Conservation (phyloP, 768 basidiomycete genomes). For the Termitomyces sp. region DNA sequence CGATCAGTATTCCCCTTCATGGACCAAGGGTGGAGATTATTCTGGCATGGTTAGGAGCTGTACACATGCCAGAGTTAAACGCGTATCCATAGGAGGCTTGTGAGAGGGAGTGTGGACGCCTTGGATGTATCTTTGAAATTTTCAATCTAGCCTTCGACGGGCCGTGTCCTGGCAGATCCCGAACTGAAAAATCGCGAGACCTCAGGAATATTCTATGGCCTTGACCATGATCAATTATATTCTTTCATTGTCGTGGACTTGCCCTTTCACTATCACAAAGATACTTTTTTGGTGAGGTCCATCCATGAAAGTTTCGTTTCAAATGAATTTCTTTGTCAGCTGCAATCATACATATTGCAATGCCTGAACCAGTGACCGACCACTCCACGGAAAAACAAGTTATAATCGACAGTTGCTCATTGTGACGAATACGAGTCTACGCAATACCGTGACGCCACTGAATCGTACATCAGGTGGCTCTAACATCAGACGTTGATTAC, state of each 20-base stretch:
- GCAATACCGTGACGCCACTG: too few relatives aligned
- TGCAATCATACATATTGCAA: too few relatives aligned
- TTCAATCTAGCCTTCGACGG: not conserved
- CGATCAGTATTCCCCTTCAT: conserved; percentile 80
- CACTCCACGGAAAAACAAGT: too few relatives aligned
- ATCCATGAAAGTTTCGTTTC: too few relatives aligned
- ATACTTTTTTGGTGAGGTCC: not conserved
- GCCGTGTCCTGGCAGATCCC: too few relatives aligned
- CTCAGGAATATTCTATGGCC: not conserved
- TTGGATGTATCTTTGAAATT: not conserved
- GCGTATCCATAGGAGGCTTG: conserved; percentile 11
- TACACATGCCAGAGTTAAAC: conserved; percentile 75
- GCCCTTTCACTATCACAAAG: not conserved
- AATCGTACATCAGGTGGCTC: too few relatives aligned
- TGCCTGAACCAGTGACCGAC: too few relatives aligned
- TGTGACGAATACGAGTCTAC: too few relatives aligned
- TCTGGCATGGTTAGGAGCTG: conserved; percentile 81
- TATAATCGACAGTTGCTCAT: too few relatives aligned
- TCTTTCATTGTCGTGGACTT: not conserved
- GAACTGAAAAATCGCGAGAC: not conserved
- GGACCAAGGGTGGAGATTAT: conserved; percentile 84
- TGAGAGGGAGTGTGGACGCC: not conserved
- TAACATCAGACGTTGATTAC: too few relatives aligned
- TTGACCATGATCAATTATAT: not conserved
- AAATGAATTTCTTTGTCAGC: too few relatives aligned